Base-by-base conservation (phyloP, 495 filamentous ascomycete species). In the Alectoria sarmentosa region DNA sequence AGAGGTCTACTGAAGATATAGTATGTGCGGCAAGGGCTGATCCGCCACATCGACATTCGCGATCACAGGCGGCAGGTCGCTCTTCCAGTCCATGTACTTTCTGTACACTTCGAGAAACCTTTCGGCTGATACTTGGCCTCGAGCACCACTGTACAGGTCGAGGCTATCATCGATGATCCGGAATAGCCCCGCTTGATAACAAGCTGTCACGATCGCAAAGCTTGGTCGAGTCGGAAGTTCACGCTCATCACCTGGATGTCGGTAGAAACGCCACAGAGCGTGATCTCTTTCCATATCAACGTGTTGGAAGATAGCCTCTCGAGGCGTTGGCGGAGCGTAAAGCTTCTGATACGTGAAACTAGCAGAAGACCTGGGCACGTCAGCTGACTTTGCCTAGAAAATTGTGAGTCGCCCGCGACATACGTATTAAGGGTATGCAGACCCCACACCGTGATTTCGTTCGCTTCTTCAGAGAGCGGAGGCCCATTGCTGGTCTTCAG, bases 11-110 rank as follows among this genome's bases (percentile, higher is more conserved):
- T 75, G 66, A 34, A 77, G 68, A 36, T 71, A 75, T 21, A 76
- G 69, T 44, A 77, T 68, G 61, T 77, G 75, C 34, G 76, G 74
- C 34, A 77, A 63, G 13, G 71, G 68, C 52, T 72, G 72, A 56
- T 69, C 69, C 39, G 65, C 68, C 9, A 54, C 63, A 30, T 70
- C 68, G 48, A 75, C 69, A 15, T 71, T 64, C 21, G 66, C 60
- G 52, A 78, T 64, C 4, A 58, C 49, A 13, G 54, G 52, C 19
- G 76, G 75, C 37, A 78, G 66, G 10, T 66, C 64, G 14, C 70
- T 61, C 30, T 69, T 67, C 76, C 76, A 78, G 34, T 58, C 42
- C 14, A 74, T 39, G 49, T 70, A 73, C 49, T 69, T 65, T 26
- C 60, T 42, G 49, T 76, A 76, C 15, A 69, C 63, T 52, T 67